These are phyloP conservation scores for Kernera saxatilis DNA, from an alignment of 345 rosid genomes.

Conservation along the genomic window DNA sequence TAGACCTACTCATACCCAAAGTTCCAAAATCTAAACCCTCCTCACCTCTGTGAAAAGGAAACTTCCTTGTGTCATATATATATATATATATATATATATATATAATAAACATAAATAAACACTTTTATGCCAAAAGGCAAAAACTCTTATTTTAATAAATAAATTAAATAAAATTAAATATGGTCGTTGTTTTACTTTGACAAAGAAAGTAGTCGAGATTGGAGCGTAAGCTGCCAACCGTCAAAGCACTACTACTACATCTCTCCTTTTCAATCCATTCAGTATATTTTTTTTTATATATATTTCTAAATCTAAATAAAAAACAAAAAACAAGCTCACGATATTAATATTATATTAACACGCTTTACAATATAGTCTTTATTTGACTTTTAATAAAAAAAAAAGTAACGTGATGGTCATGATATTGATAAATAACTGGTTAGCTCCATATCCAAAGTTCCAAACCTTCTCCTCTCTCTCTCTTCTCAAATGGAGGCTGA, in stretches of 20 bases:
- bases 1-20: too few relatives aligned
- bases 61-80: too few relatives aligned
- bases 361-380: slow-evolving; percentile 5
- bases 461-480: background rate
- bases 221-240: slow-evolving; percentile 21
- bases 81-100: too few relatives aligned
- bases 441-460: slow-evolving; percentile 5
- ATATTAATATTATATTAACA: background rate
- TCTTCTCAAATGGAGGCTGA: slow-evolving; percentile 19
- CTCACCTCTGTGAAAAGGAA: too few relatives aligned
- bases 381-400: slow-evolving; percentile 18
- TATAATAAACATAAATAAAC: too few relatives aligned
- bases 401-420: slow-evolving; percentile 2
- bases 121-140: too few relatives aligned
- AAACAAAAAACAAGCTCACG: background rate
- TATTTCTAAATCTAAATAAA: background rate
- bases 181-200: too few relatives aligned
- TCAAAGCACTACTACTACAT: background rate
- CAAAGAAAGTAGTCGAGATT: slow-evolving; percentile 6
- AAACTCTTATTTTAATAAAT: too few relatives aligned
- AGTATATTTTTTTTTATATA: background rate
- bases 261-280: background rate
- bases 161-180: too few relatives aligned
- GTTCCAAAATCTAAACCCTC: too few relatives aligned
- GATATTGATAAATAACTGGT: background rate